Percentiles rank a stretch among this genome's conserved stretches.
Conservation (phyloP, 2,329 filamentous ascomycete genomes). For the Sphaceloma murrayae region DNA sequence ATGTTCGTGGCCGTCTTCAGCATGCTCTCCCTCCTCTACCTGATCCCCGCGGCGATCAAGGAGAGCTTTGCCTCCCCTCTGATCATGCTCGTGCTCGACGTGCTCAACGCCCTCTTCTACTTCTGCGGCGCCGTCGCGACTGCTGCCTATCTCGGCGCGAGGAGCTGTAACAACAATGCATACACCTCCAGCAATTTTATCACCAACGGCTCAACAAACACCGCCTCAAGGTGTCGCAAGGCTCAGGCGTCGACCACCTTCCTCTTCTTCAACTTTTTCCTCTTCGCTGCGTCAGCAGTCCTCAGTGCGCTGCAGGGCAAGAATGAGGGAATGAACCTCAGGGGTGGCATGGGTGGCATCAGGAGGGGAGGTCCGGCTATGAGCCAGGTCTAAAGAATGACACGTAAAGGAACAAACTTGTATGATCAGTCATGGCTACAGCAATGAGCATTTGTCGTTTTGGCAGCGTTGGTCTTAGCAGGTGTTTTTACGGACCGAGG, state of each 20-base stretch:
- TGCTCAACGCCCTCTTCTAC: slow-evolving; percentile 54
- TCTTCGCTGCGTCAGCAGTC: slow-evolving; percentile 47
- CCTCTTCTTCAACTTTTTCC: slow-evolving; percentile 66
- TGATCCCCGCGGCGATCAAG: slow-evolving; percentile 48
- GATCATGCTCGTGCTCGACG: slow-evolving; percentile 48
- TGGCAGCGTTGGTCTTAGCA: neutral
- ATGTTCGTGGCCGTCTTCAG: slow-evolving; percentile 61
- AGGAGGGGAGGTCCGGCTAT: slow-evolving; percentile 41
- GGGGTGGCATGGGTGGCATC: slow-evolving; percentile 38
- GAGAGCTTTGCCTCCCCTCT: slow-evolving; percentile 44
- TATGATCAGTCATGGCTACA: slow-evolving; percentile 1
- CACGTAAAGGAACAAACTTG: neutral
- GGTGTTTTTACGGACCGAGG: neutral
- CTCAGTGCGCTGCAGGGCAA: slow-evolving; percentile 48
- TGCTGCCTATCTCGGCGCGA: slow-evolving; percentile 57
- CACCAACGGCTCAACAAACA: slow-evolving; percentile 42
- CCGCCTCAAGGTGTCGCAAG: slow-evolving; percentile 59
- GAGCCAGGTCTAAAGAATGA: slow-evolving; percentile 44
- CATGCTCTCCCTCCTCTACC: slow-evolving; percentile 57
- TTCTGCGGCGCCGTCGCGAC: slow-evolving; percentile 62
- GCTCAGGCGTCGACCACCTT: slow-evolving; percentile 66
- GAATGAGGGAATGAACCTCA: slow-evolving; percentile 38
- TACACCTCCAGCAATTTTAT: slow-evolving; percentile 35
- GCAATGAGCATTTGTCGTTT: neutral
- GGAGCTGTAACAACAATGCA: slow-evolving; percentile 54